Conservation (phyloP, 306 rosid species). For the Ochetophila trinervis region DNA sequence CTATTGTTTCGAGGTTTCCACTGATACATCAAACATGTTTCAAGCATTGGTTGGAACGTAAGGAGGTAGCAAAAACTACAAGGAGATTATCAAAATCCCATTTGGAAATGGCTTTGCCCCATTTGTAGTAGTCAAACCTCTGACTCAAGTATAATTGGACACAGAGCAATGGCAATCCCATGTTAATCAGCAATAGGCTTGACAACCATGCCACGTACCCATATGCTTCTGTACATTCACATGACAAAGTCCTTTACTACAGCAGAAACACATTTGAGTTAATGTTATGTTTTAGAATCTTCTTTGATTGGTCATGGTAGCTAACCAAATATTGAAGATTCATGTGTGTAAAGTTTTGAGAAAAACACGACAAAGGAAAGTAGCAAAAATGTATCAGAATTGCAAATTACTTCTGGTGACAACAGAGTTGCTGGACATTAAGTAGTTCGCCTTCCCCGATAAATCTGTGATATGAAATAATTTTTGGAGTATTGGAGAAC, state of each 20-base stretch:
- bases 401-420: not conserved
- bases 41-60: too few species aligned
- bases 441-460: too few species aligned
- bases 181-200: too few species aligned
- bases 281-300: not conserved
- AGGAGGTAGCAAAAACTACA: too few species aligned
- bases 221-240: not conserved
- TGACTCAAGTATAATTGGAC: too few species aligned
- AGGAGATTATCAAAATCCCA: too few species aligned
- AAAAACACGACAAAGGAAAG: not conserved
- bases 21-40: too few species aligned
- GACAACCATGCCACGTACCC: too few species aligned
- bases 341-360: not conserved
- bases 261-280: not conserved
- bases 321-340: not conserved
- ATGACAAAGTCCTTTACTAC: not conserved
- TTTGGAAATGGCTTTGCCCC: too few species aligned
- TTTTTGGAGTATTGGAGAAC: not conserved
- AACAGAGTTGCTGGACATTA: not conserved
- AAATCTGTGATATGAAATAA: not conserved
- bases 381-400: not conserved
- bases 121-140: too few species aligned
- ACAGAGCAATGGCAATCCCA: too few species aligned
- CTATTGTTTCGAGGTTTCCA: too few species aligned
- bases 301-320: not conserved